Percentiles rank a stretch among this genome's conserved stretches.
These are phyloP conservation scores for Barnettozyma californica DNA, from an alignment of 805 yeast species.

Conservation along the genomic window DNA sequence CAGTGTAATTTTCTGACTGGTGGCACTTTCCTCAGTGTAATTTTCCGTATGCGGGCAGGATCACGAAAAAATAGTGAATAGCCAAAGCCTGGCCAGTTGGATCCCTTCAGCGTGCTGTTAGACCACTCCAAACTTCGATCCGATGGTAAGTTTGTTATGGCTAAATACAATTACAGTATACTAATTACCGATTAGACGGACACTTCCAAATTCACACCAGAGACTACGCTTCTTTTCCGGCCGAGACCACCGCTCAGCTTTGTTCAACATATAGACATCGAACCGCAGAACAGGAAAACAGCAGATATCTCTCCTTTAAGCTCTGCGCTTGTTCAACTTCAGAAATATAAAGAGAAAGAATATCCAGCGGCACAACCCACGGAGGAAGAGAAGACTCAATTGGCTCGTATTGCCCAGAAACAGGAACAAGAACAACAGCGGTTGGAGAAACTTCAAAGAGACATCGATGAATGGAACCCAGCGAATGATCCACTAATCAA, in stretches of 20 bases:
- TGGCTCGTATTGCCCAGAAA: slow-evolving; percentile 25
- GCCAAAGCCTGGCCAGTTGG: no score
- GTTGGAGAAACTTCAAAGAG: slow-evolving; percentile 30
- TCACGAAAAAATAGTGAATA: no score
- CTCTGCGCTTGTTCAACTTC: slow-evolving; percentile 22
- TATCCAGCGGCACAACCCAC: slow-evolving; percentile 13
- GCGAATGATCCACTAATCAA: slow-evolving; percentile 46
- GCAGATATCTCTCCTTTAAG: slow-evolving; percentile 17
- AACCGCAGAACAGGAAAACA: slow-evolving; percentile 15
- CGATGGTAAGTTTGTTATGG: not conserved
- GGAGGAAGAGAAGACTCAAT: slow-evolving; percentile 28
- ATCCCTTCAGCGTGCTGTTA: not conserved
- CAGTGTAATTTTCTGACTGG: no score
- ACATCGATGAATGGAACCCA: slow-evolving; percentile 47
- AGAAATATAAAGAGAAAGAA: slow-evolving; percentile 23
- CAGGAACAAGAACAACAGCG: slow-evolving; percentile 19
- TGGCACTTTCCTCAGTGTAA: no score
- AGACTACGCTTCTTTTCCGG: slow-evolving; percentile 36
- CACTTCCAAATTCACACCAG: slow-evolving; percentile 34
- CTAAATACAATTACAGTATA: not conserved
- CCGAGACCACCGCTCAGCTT: slow-evolving; percentile 21
- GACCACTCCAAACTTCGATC: not conserved
- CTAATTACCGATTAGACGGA: slow-evolving; percentile 20
- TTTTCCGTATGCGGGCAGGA: no score
- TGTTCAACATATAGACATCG: slow-evolving; percentile 18